A percentile compares a stretch with the other conserved stretches of the same genome.
Conservation (phyloP, 768 basidiomycete genomes). For the Tulasnella sp. region DNA sequence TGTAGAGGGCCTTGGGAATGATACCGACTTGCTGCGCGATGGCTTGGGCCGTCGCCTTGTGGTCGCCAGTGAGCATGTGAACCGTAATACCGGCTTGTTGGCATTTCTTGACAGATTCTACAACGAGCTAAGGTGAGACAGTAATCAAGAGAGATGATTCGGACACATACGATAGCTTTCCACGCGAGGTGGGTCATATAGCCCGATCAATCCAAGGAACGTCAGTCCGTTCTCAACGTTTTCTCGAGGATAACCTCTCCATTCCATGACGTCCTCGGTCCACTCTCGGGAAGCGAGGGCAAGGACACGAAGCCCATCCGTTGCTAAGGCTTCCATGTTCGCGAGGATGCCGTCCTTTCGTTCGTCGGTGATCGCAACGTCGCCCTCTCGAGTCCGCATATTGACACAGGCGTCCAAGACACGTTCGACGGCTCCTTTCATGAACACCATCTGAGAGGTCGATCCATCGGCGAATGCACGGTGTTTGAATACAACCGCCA, state of each 20-base stretch:
- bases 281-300: conserved; percentile 33
- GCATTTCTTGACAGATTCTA: conserved; percentile 30
- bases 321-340: conserved; percentile 40
- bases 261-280: not conserved
- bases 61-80: conserved; percentile 37
- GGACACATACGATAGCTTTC: conserved; percentile 1
- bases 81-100: conserved; percentile 26
- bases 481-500: conserved; percentile 29
- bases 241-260: conserved; percentile 5
- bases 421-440: conserved; percentile 31
- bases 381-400: not conserved
- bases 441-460: conserved; percentile 24
- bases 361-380: conserved; percentile 7
- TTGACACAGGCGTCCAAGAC: conserved; percentile 13
- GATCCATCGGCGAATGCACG: conserved; percentile 1
- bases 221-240: conserved; percentile 28
- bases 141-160: not conserved
- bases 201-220: conserved; percentile 30
- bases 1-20: conserved; percentile 33
- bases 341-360: conserved; percentile 10
- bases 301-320: conserved; percentile 54
- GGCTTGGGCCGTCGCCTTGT: conserved; percentile 52
- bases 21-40: conserved; percentile 59
- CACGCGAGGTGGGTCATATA: conserved; percentile 12
- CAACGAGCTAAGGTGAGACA: conserved; percentile 15